Evolutionary conservation across 2,329 filamentous ascomycete genomes (phyloP), one percentile per base, ranked within the genome.

Genomic region (Cladosporium oxysporum): DNA sequence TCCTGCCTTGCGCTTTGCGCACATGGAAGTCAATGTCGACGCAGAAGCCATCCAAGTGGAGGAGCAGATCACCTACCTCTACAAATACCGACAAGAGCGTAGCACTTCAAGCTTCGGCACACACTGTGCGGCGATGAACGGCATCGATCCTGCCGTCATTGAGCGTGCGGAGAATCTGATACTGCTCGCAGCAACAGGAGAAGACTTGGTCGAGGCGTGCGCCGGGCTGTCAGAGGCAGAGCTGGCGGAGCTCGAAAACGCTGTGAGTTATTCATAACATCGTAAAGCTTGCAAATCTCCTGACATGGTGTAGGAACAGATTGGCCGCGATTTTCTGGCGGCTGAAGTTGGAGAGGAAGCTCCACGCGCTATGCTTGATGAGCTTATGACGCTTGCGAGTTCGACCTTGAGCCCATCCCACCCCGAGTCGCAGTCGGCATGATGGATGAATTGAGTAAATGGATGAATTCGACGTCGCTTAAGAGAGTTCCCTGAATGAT

Each of bases 81-180:
- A 77, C 66, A 74, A 73, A 23, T 72, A 72, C 37, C 67, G 69
- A n/a, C 67, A 81, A 2, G 93, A 93, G 0, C 84, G 89, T 65
- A 94, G 89, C 71, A 87, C 82, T 8, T 90, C 91, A 16, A 97
- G 93, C 74, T 96, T 96, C 73, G 95, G 95, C 0, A 91, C 89
- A 31, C 85, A 83, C 62, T 98, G 95, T 74, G 95, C 95, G 31
- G 88, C 88, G 3, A 86, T 96, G 77, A 97, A 96, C 72, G 93
- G 93, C 1, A 88, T 99, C 16, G 89, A 92, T 33, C 74, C 79
- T 21, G 83, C 84, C 5, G 86, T 98, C 11, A 85, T 97, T 7
- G 81, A 89, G 18, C 87, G 93, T 64, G 93, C 94, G 0, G 89
- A 92, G 69, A 85, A 89, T 8, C 83, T 99, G 41, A 87, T 90